Evolutionary conservation across 257 asterid genomes (phyloP).

Genomic region (Eucommia ulmoides): DNA sequence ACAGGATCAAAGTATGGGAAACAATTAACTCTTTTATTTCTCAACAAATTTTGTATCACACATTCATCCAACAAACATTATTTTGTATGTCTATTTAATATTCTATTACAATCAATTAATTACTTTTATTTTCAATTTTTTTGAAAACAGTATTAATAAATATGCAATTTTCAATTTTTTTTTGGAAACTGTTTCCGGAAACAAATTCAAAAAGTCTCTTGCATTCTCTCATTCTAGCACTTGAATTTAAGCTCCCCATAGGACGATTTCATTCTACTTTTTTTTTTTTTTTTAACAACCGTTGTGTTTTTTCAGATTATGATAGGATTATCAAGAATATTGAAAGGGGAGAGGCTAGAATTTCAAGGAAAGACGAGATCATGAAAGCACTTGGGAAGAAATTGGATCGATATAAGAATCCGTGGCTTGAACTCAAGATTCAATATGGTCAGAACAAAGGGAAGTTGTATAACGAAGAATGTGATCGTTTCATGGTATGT

Average conservation of each 20-base stretch:
- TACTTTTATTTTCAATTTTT: too few relatives aligned
- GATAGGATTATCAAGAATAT: slow-evolving; percentile 89
- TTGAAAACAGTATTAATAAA: too few relatives aligned
- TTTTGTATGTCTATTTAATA: too few relatives aligned
- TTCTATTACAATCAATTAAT: too few relatives aligned
- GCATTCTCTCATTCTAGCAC: background rate
- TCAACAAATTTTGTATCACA: too few relatives aligned
- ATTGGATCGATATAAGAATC: slow-evolving; percentile 92
- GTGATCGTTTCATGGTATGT: slow-evolving; percentile 97
- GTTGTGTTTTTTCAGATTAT: slow-evolving; percentile 73
- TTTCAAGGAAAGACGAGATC: slow-evolving; percentile 91
- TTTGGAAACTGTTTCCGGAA: background rate
- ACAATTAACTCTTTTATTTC: too few relatives aligned
- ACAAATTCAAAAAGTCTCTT: background rate
- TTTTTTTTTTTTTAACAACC: too few relatives aligned
- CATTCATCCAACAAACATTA: too few relatives aligned
- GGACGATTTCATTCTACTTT: too few relatives aligned
- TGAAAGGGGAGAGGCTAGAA: slow-evolving; percentile 98
- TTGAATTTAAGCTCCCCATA: too few relatives aligned
- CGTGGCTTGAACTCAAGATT: slow-evolving; percentile 92
- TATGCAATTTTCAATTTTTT: too few relatives aligned
- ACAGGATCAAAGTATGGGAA: too few relatives aligned
- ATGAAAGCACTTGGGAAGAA: slow-evolving; percentile 96
- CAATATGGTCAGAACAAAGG: slow-evolving; percentile 99
- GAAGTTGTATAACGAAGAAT: slow-evolving; percentile 94